Percentiles rank a stretch among this genome's conserved stretches.
phyloP scores from a whole-genome alignment of 139 green algal genomes.

The Ettlia oleoabundans region DNA sequence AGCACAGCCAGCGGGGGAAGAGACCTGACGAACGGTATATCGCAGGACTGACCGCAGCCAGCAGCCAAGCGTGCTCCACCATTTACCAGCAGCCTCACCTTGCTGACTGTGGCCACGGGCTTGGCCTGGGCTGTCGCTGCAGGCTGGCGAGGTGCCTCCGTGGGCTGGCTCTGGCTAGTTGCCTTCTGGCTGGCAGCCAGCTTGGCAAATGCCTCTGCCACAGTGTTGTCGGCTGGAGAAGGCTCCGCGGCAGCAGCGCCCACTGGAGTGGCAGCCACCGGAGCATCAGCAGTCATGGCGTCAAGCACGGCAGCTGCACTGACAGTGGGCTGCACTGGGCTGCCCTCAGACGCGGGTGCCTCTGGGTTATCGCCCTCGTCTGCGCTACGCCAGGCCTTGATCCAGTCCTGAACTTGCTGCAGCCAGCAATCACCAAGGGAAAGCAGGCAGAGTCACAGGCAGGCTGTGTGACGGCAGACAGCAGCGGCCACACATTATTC shows the following conservation, averaged over 20 bases:
- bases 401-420: conserved; percentile 39
- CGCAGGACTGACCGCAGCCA: too few relatives aligned
- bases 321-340: background rate
- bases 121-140: too few relatives aligned
- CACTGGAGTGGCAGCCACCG: conserved; percentile 6
- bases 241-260: background rate
- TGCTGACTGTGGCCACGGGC: too few relatives aligned
- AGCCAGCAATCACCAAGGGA: background rate
- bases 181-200: background rate
- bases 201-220: background rate
- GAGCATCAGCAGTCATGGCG: conserved; percentile 9
- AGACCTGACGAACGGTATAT: too few relatives aligned
- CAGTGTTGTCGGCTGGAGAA: too few relatives aligned
- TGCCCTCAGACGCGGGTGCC: background rate
- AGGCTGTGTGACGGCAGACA: background rate
- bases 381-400: conserved; percentile 1
- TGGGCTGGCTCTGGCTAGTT: too few relatives aligned
- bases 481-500: too few relatives aligned
- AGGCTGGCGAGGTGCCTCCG: too few relatives aligned
- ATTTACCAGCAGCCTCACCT: too few relatives aligned
- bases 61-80: too few relatives aligned
- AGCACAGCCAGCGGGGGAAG: too few relatives aligned
- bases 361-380: background rate
- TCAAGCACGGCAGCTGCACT: conserved; percentile 1
- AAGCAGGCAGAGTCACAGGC: background rate